These are phyloP conservation scores for Boeremia lycopersici DNA, from an alignment of 2,329 filamentous ascomycete species.

Conservation along the genomic window DNA sequence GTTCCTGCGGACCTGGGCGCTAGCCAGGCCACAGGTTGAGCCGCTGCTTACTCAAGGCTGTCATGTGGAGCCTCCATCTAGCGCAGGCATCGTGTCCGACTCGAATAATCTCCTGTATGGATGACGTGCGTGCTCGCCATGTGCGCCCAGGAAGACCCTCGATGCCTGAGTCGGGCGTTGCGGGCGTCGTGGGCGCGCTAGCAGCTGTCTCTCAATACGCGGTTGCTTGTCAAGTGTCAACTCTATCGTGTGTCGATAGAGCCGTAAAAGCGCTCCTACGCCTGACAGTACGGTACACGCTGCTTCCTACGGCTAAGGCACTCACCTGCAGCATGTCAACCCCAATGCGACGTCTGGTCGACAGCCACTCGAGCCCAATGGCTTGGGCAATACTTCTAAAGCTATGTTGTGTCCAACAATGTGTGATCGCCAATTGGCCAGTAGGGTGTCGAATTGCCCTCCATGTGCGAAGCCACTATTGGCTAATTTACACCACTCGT, in stretches of 20 bases:
- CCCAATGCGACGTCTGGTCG: conserved; percentile 13
- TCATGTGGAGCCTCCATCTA: conserved; percentile 19
- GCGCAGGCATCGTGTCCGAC: conserved; percentile 26
- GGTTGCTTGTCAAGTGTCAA: conserved; percentile 32
- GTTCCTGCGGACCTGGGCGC: conserved; percentile 25
- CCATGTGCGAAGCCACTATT: conserved; percentile 25
- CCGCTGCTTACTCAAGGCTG: conserved; percentile 15
- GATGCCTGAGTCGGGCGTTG: conserved; percentile 15
- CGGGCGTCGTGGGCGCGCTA: conserved; percentile 5
- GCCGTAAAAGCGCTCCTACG: conserved; percentile 19
- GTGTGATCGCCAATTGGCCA: not conserved
- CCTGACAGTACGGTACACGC: not conserved
- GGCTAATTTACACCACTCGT: conserved; percentile 20
- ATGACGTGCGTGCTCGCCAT: conserved; percentile 39
- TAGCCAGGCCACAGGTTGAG: conserved; percentile 17
- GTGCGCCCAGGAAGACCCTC: conserved; percentile 19
- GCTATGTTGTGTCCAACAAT: conserved; percentile 14
- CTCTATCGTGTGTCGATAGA: conserved; percentile 26
- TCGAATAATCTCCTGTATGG: conserved; percentile 32
- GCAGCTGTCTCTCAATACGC: conserved; percentile 24
- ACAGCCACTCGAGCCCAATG: conserved; percentile 19
- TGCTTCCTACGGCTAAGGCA: not conserved
- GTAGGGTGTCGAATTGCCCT: not conserved
- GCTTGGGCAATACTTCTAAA: conserved; percentile 18
- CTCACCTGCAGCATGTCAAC: conserved; percentile 26